These are phyloP conservation scores for Fusarium pininemorale DNA, from an alignment of 2,329 filamentous ascomycete genomes.

Conservation along the genomic window DNA sequence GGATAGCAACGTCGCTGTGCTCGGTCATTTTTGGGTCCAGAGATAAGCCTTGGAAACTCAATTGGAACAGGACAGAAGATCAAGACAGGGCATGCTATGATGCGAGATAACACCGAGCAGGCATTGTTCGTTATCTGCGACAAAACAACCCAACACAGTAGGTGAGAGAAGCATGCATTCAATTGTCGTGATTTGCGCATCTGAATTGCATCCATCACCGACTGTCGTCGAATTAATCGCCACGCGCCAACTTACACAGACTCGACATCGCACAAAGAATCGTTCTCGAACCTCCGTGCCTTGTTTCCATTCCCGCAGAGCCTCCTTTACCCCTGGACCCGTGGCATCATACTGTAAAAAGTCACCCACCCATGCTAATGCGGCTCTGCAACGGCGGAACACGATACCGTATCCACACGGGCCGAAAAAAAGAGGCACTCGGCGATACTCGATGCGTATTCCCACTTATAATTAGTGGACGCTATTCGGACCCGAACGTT, in stretches of 20 bases:
- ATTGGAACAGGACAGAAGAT: conserved; percentile 17
- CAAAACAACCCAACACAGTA: neutral
- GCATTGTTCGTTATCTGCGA: conserved; percentile 2
- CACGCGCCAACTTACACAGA: neutral
- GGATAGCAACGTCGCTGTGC: neutral
- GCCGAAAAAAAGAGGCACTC: conserved; percentile 20
- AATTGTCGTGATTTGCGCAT: neutral
- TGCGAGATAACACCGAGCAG: conserved; percentile 24
- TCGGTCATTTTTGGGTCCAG: conserved; percentile 15
- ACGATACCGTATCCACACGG: conserved; percentile 22
- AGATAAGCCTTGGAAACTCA: conserved; percentile 22
- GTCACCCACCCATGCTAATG: conserved; percentile 15
- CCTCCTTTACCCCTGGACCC: conserved; percentile 23
- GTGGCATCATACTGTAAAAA: neutral
- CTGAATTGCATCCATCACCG: neutral
- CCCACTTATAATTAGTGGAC: conserved; percentile 10
- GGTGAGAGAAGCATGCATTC: neutral
- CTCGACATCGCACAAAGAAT: neutral
- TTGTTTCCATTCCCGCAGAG: conserved; percentile 15
- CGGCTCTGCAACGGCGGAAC: conserved; percentile 28
- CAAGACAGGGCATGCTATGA: neutral
- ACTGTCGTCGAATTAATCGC: neutral
- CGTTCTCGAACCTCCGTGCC: neutral
- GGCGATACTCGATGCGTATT: conserved; percentile 20
- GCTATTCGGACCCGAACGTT: conserved; percentile 24